Evolutionary conservation across 1,284 basidiomycete species (phyloP).

Genomic region (Microbotryomycetes sp.): DNA sequence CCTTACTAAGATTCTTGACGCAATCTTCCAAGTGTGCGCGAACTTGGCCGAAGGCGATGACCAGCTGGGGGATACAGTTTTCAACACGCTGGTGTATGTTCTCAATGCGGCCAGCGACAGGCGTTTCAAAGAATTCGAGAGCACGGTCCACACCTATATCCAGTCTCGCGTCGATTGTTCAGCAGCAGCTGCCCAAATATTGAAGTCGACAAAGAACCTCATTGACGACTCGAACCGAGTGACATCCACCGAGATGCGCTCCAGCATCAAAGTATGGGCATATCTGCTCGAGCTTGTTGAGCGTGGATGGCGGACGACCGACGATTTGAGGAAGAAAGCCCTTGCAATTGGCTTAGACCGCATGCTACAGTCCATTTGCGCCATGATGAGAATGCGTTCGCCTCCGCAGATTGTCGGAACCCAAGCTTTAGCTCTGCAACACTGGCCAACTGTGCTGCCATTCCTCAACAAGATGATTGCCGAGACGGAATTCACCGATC

Average conservation of each 20-base stretch:
- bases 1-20: constrained; percentile 74
- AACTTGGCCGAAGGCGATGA: constrained; percentile 64
- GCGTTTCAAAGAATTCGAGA: constrained; percentile 90
- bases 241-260: constrained; percentile 67
- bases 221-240: constrained; percentile 63
- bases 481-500: constrained; percentile 70
- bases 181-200: constrained; percentile 68
- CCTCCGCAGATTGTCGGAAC: constrained; percentile 86
- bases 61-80: constrained; percentile 78
- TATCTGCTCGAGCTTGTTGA: constrained; percentile 92
- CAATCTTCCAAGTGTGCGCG: constrained; percentile 81
- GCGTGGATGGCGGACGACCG: constrained; percentile 69
- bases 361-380: constrained; percentile 64
- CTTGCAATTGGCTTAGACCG: constrained; percentile 49
- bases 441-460: constrained; percentile 86
- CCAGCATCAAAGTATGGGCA: constrained; percentile 92
- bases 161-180: constrained; percentile 73
- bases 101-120: constrained; percentile 76
- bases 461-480: constrained; percentile 74
- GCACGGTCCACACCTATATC: constrained; percentile 88
- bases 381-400: constrained; percentile 74
- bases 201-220: constrained; percentile 77
- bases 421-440: constrained; percentile 69
- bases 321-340: constrained; percentile 41
- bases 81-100: constrained; percentile 83